These are phyloP conservation scores for Aspergillus pseudoglaucus DNA, from an alignment of 2,329 filamentous ascomycete genomes.

Conservation along the genomic window DNA sequence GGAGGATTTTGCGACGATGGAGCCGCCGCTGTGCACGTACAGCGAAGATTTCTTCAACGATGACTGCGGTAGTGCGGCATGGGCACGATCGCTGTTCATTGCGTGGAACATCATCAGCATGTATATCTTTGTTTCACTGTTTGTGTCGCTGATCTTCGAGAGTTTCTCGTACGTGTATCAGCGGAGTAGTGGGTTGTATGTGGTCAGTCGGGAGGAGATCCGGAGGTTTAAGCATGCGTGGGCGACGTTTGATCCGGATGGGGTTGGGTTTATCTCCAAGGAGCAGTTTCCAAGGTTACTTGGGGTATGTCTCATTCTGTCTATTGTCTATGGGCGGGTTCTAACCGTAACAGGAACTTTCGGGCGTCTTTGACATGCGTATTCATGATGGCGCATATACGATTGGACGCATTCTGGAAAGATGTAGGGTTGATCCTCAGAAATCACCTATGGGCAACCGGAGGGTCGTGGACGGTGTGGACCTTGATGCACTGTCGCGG, in stretches of 20 bases:
- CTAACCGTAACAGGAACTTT: constrained; percentile 57
- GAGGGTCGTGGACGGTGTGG: constrained; percentile 51
- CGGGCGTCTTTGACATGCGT: constrained; percentile 93
- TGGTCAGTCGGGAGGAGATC: constrained; percentile 87
- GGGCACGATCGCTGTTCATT: constrained; percentile 86
- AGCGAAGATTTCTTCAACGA: constrained; percentile 69
- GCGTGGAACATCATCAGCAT: constrained; percentile 99
- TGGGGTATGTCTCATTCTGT: constrained; percentile 49
- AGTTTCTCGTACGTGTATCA: constrained; percentile 99
- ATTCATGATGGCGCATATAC: constrained; percentile 91
- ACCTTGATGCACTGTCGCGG: constrained; percentile 68
- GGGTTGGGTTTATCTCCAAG: constrained; percentile 84
- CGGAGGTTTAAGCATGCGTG: constrained; percentile 97
- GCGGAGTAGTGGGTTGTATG: constrained; percentile 83
- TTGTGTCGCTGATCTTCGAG: constrained; percentile 97
- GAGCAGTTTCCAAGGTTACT: constrained; percentile 82
- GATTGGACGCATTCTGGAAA: constrained; percentile 77
- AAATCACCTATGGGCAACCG: constrained; percentile 34
- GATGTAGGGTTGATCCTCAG: constrained; percentile 59
- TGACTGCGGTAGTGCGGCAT: constrained; percentile 85
- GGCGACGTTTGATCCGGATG: constrained; percentile 89
- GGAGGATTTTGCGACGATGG: constrained; percentile 84
- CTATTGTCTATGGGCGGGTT: constrained; percentile 1
- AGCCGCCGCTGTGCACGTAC: constrained; percentile 72
- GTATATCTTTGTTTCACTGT: constrained; percentile 98